Evolutionary conservation across 805 yeast genomes (phyloP), one percentile per base, ranked within the genome.

Genomic region (Candida parachauliodes): DNA sequence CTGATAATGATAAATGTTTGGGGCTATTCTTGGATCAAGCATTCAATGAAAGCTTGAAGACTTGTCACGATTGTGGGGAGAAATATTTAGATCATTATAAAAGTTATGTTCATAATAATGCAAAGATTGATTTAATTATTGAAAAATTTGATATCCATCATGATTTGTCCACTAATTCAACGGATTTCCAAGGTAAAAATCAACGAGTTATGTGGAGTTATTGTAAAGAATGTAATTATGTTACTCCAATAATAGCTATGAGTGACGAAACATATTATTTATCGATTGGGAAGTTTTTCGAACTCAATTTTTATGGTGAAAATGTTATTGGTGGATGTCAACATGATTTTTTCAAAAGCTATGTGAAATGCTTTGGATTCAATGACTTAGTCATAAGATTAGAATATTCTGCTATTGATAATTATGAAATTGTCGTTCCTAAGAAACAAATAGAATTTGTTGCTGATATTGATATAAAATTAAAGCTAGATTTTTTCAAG

Each of bases 231-330:
- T 93, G 99, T 57, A 76, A 79, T 10, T 74, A 71, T 25, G 69
- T 82, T 0, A 80, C 95, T 2, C 93, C 96, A 0, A 79, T 83
- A 5, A 62, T 81, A 10, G 85, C 86, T 14, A 78, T 94, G 82
- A 83, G 85, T 49, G 91, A 88, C 34, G 80, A 80, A 27, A 81
- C 97, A 0, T 89, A 94, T 82, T 88, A 82, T 51, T 81, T 81
- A 46, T 91, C 98, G 0, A 82, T 93, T 59, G 98, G 98, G 0
- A 94, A 94, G 54, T 93, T 85, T 54, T 65, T 93, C 17, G 98
- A 93, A 62, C 65, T 89, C 16, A 68, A 83, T 21, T 89, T 89
- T 54, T 88, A 95, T 85, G 70, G 70, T 3, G 51, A 54, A 16
- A 51, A 57, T 34, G 61, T 66, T 2, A 28, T 37, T 14, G 34